These are phyloP conservation scores for Diaporthe eres DNA, from an alignment of 2,329 filamentous ascomycete species.

Conservation along the genomic window DNA sequence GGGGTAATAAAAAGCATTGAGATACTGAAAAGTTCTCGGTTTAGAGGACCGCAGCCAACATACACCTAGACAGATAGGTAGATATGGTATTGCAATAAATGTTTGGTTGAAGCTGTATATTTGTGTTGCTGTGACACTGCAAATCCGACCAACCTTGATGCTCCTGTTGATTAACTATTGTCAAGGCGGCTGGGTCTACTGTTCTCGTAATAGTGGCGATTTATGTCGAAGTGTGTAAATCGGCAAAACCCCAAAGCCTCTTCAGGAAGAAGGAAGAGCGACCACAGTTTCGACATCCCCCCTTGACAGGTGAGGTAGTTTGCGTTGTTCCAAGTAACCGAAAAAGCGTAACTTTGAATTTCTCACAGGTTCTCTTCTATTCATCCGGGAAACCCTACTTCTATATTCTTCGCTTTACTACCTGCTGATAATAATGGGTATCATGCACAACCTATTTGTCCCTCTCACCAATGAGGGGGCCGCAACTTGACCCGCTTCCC, in stretches of 20 bases:
- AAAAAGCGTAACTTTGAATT: background rate
- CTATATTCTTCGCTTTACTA: background rate
- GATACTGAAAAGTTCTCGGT: background rate
- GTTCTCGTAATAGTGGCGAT: background rate
- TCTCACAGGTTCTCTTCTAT: background rate
- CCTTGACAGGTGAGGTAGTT: background rate
- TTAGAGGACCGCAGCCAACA: background rate
- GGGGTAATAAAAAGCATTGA: background rate
- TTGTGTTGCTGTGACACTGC: background rate
- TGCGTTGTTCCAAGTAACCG: background rate
- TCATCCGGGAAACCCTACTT: background rate
- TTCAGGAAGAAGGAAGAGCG: background rate
- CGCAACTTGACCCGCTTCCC: constrained; percentile 4
- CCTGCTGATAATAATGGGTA: constrained; percentile 34
- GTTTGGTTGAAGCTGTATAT: background rate
- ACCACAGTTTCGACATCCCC: background rate
- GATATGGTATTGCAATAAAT: background rate
- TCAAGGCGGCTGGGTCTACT: background rate
- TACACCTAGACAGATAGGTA: background rate
- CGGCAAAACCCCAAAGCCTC: background rate
- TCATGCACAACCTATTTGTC: constrained; percentile 27
- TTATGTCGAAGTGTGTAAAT: background rate
- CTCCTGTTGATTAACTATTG: no score
- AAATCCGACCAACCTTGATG: background rate
- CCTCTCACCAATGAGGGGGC: constrained; percentile 25